These are phyloP conservation scores for Mallotus japonicus DNA, from an alignment of 441 rosid species.

Conservation along the genomic window DNA sequence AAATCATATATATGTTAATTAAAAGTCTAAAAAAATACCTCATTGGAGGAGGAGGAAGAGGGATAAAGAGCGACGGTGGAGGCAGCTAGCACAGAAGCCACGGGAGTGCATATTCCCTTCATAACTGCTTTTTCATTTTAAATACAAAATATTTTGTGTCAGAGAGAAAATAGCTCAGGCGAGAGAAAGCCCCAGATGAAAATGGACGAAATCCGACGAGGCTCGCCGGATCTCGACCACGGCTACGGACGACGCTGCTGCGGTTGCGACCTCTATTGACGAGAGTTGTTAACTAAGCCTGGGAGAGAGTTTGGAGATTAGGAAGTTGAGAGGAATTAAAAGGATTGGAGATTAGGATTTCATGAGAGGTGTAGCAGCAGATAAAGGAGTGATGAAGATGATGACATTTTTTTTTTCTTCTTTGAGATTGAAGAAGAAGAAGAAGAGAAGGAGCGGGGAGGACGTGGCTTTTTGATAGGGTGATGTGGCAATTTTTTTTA, in stretches of 20 bases:
- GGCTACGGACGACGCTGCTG: not conserved
- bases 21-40: constrained; percentile 24
- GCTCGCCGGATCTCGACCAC: constrained; percentile 65
- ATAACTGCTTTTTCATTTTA: constrained; percentile 12
- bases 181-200: not conserved
- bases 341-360: too few species aligned
- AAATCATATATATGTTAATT: not conserved
- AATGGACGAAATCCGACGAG: constrained; percentile 52
- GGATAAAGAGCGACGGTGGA: constrained; percentile 55
- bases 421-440: too few species aligned
- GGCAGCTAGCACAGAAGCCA: constrained; percentile 60
- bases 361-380: too few species aligned
- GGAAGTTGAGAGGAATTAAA: too few species aligned
- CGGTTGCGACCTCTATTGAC: too few species aligned
- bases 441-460: too few species aligned
- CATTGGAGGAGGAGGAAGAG: not conserved
- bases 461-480: too few species aligned
- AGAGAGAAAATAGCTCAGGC: not conserved
- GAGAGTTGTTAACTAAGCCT: too few species aligned
- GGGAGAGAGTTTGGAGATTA: too few species aligned
- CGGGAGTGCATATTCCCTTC: constrained; percentile 60
- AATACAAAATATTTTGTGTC: not conserved
- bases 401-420: too few species aligned
- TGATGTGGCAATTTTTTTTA: too few species aligned
- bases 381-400: too few species aligned